Base-by-base conservation (phyloP, 2,329 filamentous ascomycete genomes). In the Colletotrichum eremochloae region DNA sequence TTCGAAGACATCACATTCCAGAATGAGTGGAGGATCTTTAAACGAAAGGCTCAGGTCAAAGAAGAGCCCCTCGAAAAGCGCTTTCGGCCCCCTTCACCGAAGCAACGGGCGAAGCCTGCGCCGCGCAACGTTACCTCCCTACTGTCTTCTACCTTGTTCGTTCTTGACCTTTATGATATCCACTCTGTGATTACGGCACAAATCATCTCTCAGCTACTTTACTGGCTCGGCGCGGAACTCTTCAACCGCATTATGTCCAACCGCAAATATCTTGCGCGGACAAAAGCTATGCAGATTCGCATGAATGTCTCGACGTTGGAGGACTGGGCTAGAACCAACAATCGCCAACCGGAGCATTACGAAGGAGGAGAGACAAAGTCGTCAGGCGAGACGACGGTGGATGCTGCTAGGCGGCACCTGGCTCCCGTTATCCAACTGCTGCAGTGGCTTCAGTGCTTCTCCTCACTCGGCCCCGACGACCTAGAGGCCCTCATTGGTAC, bases 241-340 rank as follows among this genome's bases (percentile, higher is more conserved):
- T 99, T 99, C 85, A 99, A 99, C 81, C 93, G 96, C 71, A 94
- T 99, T 81, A 97, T 99, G 94, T 96, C 94, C 40, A 98, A 97
- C 78, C 91, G 94, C 75, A 95, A 96, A 80, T 99, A 98, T 78
- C 87, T 99, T 12, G 96, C 96, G 7, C 90, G 96, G 65, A 99
- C 96, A 24, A 99, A 99, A 82, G 96, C 96, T 4, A 99, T 99
- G 96, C 96, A 99, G 81, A 98, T 99, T 77, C 94, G 96, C 76
- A 98, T 99, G 95, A 99, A 99, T 80, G 91, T 99, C 8, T 98
- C 96, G 0, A 92, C 92, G 9, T 85, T 99, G 29, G 96, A 99
- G 81, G 96, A 99, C 79, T 99, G 96, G 96, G 96, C 96, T 1
- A 89, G 96, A 40, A 88, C 90, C 20, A 99, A 99, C 82, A 98